Percentiles rank a stretch among this genome's conserved stretches.
phyloP scores from a whole-genome alignment of 208 protist species.

The Blechomonas ayalai region DNA sequence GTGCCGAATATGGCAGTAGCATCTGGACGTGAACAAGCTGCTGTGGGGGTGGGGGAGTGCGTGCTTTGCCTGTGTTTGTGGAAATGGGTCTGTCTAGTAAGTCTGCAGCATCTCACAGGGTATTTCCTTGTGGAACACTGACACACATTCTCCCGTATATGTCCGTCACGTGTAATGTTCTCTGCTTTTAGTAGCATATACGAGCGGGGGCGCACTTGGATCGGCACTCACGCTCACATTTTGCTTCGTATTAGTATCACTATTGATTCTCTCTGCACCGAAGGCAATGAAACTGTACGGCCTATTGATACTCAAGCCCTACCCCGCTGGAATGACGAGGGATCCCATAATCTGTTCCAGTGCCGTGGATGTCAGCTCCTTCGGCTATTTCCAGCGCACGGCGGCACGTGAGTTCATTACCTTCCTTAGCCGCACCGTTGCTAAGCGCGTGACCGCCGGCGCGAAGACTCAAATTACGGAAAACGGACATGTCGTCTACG shows the following conservation, averaged over 20 bases:
- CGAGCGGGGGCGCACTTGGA: too few species aligned
- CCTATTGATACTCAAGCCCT: constrained; percentile 58
- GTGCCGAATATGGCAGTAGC: too few species aligned
- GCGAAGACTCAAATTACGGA: constrained; percentile 77
- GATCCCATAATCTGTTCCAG: constrained; percentile 71
- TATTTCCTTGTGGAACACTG: not conserved
- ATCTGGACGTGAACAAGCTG: too few species aligned
- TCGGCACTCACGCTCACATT: not conserved
- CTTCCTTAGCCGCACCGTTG: constrained; percentile 80
- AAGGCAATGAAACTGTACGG: constrained; percentile 67
- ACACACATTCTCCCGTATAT: not conserved
- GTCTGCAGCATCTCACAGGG: not conserved
- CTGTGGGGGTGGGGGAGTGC: too few species aligned
- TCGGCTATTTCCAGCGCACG: constrained; percentile 85
- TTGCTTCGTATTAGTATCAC: not conserved
- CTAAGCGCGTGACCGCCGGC: constrained; percentile 54
- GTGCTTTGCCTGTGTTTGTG: too few species aligned
- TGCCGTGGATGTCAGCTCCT: constrained; percentile 81
- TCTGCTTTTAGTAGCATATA: too few species aligned
- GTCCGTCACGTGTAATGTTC: too few species aligned
- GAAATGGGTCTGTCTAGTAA: too few species aligned
- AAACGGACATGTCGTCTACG: constrained; percentile 75
- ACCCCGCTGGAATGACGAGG: constrained; percentile 33
- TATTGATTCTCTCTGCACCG: not conserved
- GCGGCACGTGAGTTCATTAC: constrained; percentile 78